Conservation (phyloP, 768 basidiomycete genomes). For the Pleurotus eryngii region DNA sequence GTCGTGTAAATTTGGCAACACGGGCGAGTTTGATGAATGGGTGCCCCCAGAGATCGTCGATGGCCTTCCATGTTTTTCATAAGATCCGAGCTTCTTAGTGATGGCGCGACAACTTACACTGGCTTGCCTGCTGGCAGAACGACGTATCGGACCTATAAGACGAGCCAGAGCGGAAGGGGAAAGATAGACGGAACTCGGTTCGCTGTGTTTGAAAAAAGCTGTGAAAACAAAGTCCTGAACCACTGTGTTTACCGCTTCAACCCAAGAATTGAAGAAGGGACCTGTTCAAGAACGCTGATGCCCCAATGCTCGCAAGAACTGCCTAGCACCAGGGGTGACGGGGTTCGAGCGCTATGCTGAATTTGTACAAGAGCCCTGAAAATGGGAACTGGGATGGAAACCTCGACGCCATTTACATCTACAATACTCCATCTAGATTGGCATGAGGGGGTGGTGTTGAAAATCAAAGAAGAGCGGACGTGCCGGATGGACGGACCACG, state of each 20-base stretch:
- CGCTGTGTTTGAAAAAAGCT: conserved; percentile 2
- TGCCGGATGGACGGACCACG: not conserved
- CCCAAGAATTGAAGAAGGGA: not conserved
- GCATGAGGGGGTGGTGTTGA: not conserved
- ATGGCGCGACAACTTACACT: not conserved
- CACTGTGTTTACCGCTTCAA: not conserved
- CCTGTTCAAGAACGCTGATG: no score
- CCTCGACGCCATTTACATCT: not conserved
- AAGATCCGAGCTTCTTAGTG: not conserved
- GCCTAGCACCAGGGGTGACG: not conserved
- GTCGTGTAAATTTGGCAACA: not conserved
- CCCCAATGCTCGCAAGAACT: not conserved
- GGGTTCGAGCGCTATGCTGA: not conserved
- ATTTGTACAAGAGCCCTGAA: not conserved
- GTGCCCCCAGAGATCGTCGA: not conserved
- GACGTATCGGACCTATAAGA: no score
- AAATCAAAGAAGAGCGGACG: not conserved
- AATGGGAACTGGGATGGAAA: conserved; percentile 4
- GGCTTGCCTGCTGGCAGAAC: not conserved
- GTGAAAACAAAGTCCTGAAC: not conserved
- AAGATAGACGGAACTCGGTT: not conserved
- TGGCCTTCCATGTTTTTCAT: not conserved
- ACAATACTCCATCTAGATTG: conserved; percentile 2
- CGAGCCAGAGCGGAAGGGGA: not conserved
- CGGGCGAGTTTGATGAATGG: not conserved